phyloP scores from a whole-genome alignment of 208 protist genomes.

The Acanthamoeba divionensis region DNA sequence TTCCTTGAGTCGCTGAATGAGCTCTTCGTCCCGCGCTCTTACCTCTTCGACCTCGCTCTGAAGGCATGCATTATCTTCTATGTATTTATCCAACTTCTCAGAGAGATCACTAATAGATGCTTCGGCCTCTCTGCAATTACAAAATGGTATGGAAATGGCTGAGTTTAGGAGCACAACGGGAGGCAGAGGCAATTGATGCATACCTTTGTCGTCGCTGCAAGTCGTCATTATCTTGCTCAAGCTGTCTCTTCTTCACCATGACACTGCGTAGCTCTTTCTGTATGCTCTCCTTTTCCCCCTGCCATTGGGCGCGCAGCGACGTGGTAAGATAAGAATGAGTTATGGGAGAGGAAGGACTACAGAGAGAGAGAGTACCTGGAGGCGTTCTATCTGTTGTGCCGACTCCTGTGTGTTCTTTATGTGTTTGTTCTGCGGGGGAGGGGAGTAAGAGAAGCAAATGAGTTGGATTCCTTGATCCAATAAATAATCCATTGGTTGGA shows the following conservation, averaged over 20 bases:
- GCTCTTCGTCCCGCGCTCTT: constrained; percentile 47
- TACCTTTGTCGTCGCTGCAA: constrained; percentile 59
- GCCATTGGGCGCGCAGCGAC: not conserved
- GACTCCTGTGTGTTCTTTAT: constrained; percentile 39
- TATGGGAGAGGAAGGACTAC: not conserved
- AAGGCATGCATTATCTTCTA: constrained; percentile 69
- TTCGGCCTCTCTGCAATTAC: not conserved
- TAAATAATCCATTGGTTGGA: not conserved
- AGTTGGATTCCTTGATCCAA: not conserved
- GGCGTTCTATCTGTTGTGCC: constrained; percentile 35
- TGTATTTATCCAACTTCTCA: constrained; percentile 56
- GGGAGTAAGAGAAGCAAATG: not conserved
- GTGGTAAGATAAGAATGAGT: not conserved
- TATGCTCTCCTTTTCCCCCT: constrained; percentile 12
- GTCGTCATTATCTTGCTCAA: constrained; percentile 69
- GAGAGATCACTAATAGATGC: constrained; percentile 58
- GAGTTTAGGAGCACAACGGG: not conserved
- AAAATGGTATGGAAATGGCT: not conserved
- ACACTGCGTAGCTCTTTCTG: constrained; percentile 18
- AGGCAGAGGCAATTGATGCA: not conserved
- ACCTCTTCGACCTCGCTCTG: constrained; percentile 64
- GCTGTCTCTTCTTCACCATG: not conserved
- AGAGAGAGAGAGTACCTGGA: constrained; percentile 26
- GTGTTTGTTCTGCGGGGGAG: not conserved
- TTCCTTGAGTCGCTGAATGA: constrained; percentile 63